Conservation (phyloP, 2,329 filamentous ascomycete genomes). For the Dactylellina sp. region DNA sequence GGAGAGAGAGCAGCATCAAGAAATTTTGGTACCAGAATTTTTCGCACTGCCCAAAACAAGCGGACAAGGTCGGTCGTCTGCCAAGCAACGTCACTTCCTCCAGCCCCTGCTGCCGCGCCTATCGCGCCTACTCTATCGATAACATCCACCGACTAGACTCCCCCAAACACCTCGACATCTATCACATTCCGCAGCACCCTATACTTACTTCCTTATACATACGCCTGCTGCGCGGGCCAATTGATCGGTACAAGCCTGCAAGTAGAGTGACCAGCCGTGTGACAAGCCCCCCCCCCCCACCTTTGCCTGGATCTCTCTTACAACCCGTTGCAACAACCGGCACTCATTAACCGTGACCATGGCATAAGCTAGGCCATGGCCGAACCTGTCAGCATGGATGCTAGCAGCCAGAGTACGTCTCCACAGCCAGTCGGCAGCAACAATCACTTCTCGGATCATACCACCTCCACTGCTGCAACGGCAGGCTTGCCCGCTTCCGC, state of each 20-base stretch:
- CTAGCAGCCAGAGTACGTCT: slow-evolving; percentile 48
- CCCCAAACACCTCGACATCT: neutral
- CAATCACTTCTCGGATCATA: slow-evolving; percentile 38
- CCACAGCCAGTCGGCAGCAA: slow-evolving; percentile 37
- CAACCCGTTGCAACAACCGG: no score
- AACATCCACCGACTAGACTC: neutral
- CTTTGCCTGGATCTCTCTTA: neutral
- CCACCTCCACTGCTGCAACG: slow-evolving; percentile 33
- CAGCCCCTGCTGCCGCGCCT: slow-evolving; percentile 34
- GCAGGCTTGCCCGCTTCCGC: slow-evolving; percentile 46
- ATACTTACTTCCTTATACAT: neutral
- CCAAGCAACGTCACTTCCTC: slow-evolving; percentile 44
- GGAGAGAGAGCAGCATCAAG: slow-evolving; percentile 5
- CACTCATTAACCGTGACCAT: slow-evolving; percentile 12
- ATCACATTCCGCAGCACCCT: neutral
- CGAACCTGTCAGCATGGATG: slow-evolving; percentile 48
- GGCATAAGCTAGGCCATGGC: slow-evolving; percentile 17
- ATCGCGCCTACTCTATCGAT: slow-evolving; percentile 46
- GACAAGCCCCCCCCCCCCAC: neutral
- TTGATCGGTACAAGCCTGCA: neutral
- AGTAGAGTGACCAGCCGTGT: neutral
- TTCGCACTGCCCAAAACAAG: slow-evolving; percentile 33
- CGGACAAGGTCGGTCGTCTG: slow-evolving; percentile 23
- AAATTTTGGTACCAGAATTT: slow-evolving; percentile 56
- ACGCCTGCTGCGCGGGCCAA: neutral